Conservation (phyloP, 2,329 filamentous ascomycete genomes). For the Arachnomyces sp. region DNA sequence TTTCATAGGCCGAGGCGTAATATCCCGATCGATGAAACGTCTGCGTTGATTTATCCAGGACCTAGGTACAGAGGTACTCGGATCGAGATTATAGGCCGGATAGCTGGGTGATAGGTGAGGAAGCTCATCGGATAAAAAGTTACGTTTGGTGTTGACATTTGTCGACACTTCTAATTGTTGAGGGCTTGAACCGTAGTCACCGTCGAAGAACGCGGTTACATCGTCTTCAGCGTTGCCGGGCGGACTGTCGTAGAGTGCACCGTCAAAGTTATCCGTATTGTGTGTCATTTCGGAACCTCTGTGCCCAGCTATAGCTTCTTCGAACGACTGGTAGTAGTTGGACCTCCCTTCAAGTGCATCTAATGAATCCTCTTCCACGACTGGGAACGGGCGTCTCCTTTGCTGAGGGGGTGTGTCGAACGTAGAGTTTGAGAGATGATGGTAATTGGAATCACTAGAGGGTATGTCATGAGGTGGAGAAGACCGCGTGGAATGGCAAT, state of each 20-base stretch:
- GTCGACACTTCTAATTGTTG: too few relatives aligned
- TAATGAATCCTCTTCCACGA: constrained; percentile 28
- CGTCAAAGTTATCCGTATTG: neutral
- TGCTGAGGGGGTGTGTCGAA: neutral
- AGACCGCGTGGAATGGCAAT: neutral
- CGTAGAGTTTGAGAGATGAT: neutral
- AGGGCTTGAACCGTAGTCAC: too few relatives aligned
- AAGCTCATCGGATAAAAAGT: constrained; percentile 11
- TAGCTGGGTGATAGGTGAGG: neutral
- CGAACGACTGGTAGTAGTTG: constrained; percentile 18
- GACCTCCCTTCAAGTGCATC: constrained; percentile 24
- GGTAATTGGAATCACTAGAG: too few relatives aligned
- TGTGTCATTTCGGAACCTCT: constrained; percentile 6
- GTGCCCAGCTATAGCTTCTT: constrained; percentile 15
- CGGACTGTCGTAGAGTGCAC: too few relatives aligned
- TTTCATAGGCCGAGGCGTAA: neutral
- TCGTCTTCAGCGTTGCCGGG: neutral
- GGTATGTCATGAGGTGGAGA: too few relatives aligned
- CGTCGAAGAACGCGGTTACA: neutral
- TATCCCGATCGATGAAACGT: neutral
- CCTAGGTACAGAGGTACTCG: too few relatives aligned
- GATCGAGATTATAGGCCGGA: neutral
- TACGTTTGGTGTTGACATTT: constrained; percentile 13
- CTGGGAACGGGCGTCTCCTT: constrained; percentile 2
- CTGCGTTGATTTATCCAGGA: neutral